Percentiles rank a stretch among this genome's conserved stretches.
Conservation (phyloP, 345 rosid species). For the Lumnitzera racemosa region DNA sequence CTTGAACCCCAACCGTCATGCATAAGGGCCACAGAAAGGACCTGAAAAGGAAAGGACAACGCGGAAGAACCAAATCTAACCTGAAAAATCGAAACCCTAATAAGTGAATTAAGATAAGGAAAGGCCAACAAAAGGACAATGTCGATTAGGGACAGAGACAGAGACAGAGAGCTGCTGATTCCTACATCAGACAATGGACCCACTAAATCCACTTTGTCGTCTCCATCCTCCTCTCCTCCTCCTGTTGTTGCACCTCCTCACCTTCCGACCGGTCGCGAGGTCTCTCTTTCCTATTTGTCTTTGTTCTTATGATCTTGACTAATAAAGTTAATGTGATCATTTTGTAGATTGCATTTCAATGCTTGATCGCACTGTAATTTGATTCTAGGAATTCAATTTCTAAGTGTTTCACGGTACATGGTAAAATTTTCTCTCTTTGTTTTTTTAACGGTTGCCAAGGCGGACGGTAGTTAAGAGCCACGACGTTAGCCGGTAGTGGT, state of each 20-base stretch:
- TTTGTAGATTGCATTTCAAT: background rate
- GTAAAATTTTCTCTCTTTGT: no score
- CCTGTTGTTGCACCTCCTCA: conserved; percentile 5
- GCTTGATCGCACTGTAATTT: no score
- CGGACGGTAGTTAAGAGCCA: no score
- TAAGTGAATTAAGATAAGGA: background rate
- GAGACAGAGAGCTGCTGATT: conserved; percentile 29
- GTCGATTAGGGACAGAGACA: conserved; percentile 24
- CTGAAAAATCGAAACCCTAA: background rate
- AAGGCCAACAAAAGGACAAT: conserved; percentile 2
- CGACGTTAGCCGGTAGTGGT: no score
- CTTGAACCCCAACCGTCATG: no score
- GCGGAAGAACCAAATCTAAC: no score
- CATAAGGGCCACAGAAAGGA: no score
- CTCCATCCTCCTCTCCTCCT: conserved; percentile 15
- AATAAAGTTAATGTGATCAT: background rate
- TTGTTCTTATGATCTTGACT: background rate
- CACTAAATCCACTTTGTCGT: conserved; percentile 14
- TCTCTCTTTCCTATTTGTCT: background rate
- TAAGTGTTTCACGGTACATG: no score
- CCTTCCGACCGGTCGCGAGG: conserved; percentile 26
- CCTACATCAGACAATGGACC: conserved; percentile 15
- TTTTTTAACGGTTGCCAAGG: no score
- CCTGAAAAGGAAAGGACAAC: no score
- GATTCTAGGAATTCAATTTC: no score